These are phyloP conservation scores for Combretum micranthum DNA, from an alignment of 345 rosid species.

Conservation along the genomic window DNA sequence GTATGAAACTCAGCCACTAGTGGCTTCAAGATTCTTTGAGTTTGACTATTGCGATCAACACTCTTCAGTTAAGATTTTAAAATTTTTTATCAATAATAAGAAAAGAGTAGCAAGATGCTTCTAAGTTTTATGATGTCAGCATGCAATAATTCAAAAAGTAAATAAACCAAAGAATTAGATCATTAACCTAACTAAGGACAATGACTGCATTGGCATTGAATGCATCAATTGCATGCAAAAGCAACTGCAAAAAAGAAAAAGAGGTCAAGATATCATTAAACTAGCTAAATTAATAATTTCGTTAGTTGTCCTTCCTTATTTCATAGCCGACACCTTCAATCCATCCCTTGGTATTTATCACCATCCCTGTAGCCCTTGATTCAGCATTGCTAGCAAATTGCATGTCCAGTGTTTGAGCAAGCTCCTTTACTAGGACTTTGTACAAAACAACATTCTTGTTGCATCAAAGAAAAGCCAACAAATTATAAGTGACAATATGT, in stretches of 20 bases:
- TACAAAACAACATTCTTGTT: too few species aligned
- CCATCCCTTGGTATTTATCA: slow-evolving; percentile 97
- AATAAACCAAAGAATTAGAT: neutral
- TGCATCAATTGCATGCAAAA: slow-evolving; percentile 71
- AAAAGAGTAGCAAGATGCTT: too few species aligned
- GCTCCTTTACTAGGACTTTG: too few species aligned
- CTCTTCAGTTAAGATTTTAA: neutral
- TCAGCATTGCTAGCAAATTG: too few species aligned
- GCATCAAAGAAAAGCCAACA: too few species aligned
- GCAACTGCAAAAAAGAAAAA: slow-evolving; percentile 42
- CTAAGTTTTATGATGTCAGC: too few species aligned
- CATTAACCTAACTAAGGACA: slow-evolving; percentile 76
- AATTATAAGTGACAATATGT: neutral
- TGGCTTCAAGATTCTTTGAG: too few species aligned
- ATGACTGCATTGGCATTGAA: slow-evolving; percentile 81
- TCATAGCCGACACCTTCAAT: slow-evolving; percentile 83
- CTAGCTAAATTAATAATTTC: too few species aligned
- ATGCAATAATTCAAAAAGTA: neutral
- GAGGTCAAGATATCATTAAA: neutral
- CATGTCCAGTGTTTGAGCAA: too few species aligned
- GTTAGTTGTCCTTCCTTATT: slow-evolving; percentile 22
- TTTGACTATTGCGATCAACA: too few species aligned
- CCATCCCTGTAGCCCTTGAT: slow-evolving; percentile 84
- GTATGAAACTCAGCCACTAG: too few species aligned
- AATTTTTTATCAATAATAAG: too few species aligned